Evolutionary conservation across 2,329 filamentous ascomycete species (phyloP), one percentile per base, ranked within the genome.

Genomic region (Paraconiothyrium brasiliense): DNA sequence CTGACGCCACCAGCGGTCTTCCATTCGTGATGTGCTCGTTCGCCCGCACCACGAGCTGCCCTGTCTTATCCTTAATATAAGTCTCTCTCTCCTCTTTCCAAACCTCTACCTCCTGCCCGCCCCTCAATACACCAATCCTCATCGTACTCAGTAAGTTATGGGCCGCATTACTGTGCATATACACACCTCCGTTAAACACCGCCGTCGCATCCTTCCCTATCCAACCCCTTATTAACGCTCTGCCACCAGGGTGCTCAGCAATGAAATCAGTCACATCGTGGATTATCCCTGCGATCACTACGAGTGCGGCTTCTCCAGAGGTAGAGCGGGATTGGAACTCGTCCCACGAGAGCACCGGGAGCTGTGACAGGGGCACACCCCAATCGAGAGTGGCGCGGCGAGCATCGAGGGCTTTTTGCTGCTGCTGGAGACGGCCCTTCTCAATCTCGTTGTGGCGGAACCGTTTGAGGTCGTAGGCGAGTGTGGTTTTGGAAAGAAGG

Each of bases 1-100:
- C 93, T 67, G 89, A 93, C 63, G 89, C 87, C 58, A 91, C 86
- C 32, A 93, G 92, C 77, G 91, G 87, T 16, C 87, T 82, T 51
- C 94, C 87, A 79, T 92, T 92, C 65, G 93, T 97, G 60, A 92
- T 87, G 82, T 97, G 93, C 67, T 87, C 84, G 51, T 92, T 93
- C 67, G 92, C 92, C 66, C 92, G 90, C 69, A 94, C 86, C 68
- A 96, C 92, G 67, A 90, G 88, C 76, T 90, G 85, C 34, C 92
- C 92, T 48, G 87, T 84, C 14, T 88, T 90, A 76, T 96, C 93
- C 75, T 91, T 92, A 76, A 92, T 86, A 68, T 90, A 88, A 57
- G 50, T 52, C 14, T 22, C 39, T 10, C 57, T 57, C 37, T 66
- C 63, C 9, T 57, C 69, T 67, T 80, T 80, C 78, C 78, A 80